Conservation (phyloP, 345 rosid genomes). For the Luvunga scandens region DNA sequence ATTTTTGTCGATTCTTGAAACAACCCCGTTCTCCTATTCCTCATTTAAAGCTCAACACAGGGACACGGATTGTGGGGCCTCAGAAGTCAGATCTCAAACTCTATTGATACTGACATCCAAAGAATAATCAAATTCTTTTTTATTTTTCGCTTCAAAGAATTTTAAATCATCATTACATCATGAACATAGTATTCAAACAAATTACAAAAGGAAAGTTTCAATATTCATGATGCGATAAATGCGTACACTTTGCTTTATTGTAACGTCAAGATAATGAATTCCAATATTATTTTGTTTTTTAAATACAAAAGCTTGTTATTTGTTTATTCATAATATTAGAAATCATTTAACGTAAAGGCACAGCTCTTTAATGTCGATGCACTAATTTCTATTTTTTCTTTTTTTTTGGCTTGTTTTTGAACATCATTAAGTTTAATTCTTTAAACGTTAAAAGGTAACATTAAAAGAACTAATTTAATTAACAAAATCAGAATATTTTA, state of each 20-base stretch:
- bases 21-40: background rate
- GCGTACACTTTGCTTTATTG: slow-evolving; percentile 22
- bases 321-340: background rate
- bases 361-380: background rate
- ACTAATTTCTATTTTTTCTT: background rate
- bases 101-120: slow-evolving; percentile 26
- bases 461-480: background rate
- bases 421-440: background rate
- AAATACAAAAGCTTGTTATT: background rate
- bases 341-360: background rate
- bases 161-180: slow-evolving; percentile 10
- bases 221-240: background rate
- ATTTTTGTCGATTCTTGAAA: slow-evolving; percentile 14
- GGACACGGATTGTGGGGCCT: slow-evolving; percentile 54
- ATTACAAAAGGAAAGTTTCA: background rate
- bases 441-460: background rate
- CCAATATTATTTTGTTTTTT: background rate
- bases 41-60: slow-evolving; percentile 5
- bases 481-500: background rate
- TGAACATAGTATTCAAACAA: background rate
- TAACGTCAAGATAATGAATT: slow-evolving; percentile 32
- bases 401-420: background rate
- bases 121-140: background rate
- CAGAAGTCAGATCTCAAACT: slow-evolving; percentile 8
- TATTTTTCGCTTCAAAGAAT: background rate